Evolutionary conservation across 2,329 filamentous ascomycete species (phyloP), one percentile per base, ranked within the genome.

Genomic region (Paraphaeosphaeria sporulosa): DNA sequence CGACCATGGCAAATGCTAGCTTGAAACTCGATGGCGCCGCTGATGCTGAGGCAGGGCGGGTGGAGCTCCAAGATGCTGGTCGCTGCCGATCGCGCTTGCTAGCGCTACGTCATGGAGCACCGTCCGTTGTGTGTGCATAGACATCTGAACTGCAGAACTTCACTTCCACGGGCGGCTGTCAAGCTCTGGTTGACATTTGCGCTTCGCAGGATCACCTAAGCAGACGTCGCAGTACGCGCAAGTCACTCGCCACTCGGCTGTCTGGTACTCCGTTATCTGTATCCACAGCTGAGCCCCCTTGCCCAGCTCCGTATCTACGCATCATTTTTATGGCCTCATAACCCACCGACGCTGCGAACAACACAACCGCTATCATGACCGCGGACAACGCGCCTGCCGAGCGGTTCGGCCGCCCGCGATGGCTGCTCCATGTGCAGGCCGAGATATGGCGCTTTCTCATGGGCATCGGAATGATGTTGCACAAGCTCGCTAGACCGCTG

Each of bases 401-500:
- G 34, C 52, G 52, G n/a, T 34, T 67, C 59, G 68, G 57, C 38
- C 80, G 80, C 17, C 79, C 82, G 38, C 83, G 89, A 77, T 86
- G 85, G 81, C 83, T 87, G 70, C 83, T 92, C 12, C 84, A 85
- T 57, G 66, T 89, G 55, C 85, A 90, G 73, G 89, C 90, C 49
- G 78, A 83, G 30, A 84, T 89, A 73, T 91, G 89, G 88, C 84
- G 90, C 55, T 82, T 85, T 58, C 80, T 91, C 44, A 90, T 91
- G 85, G 82, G 82, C 59, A 83, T 91, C 58, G 89, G 89, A 70
- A 91, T 91, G 88, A 81, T 85, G 61, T 79, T 92, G 42, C 89
- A 92, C 72, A 85, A 83, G 57, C 78, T 89, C 60, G 85, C 88
- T 0, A 78, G 83, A 44, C 88, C 89, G 7, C 82, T 84, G 52